Base-by-base conservation (phyloP, 2,329 filamentous ascomycete species). In the Penicillium sumatraense region DNA sequence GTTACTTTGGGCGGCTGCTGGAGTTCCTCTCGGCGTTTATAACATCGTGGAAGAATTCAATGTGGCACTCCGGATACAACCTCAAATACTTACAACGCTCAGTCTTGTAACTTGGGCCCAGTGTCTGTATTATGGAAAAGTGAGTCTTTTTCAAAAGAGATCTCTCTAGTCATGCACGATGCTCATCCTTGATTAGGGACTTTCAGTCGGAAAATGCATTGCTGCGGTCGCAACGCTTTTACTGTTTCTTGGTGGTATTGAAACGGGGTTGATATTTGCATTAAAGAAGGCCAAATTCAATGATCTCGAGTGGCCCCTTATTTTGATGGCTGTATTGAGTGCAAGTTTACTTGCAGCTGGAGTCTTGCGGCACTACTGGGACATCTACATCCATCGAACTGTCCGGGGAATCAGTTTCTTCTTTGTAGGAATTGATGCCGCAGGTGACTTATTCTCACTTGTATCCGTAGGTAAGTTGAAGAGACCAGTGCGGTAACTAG, bases 391-490 rank as follows among this genome's bases (percentile, higher is more conserved):
- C 2, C 82, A 89, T 60, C 80, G 84, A 6, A 89, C 86, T 0
- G 87, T 89, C 1, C 79, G 86, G 13, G 87, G 88, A 7, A 89
- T 90, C 35, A 89, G 86, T 1, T 90, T 90, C 69, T 75, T 89
- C 2, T 91, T 91, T 60, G 86, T 89, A 0, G 84, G 78, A 1
- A 87, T 90, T 40, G 88, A 90, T 70, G 88, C 87, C 0, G 78
- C 84, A 0, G 88, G 88, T 0, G 88, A 90, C 68, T 68, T 90
- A 3, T 86, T 86, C 51, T 89, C 86, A 0, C 73, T 90, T 0
- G 68, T 87, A 2, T 88, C 87, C 0, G 76, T 90, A 14, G 5
- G 23, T 11, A 4, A 40, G 18, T 40, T 40, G 16, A 4, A 18
- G 10, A 36, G 11, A 14, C 29, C 4, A 9, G 29, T 11, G 5